These are phyloP conservation scores for Arachis monticola DNA, from an alignment of 331 rosid species.

Conservation along the genomic window DNA sequence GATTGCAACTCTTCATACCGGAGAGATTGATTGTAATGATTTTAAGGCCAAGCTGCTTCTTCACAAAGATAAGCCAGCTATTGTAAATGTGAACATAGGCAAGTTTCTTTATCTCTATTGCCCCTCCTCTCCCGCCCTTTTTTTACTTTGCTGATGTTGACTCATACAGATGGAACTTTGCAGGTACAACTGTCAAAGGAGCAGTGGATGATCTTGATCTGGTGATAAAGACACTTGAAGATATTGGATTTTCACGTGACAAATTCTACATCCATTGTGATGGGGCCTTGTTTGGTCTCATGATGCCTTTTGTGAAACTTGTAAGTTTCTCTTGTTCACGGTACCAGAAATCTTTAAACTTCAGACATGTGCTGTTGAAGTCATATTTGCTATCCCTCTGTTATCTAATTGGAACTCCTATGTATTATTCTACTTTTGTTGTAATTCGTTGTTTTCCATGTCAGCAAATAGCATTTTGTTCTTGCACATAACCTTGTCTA, in stretches of 20 bases:
- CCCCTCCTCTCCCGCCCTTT: slow-evolving; percentile 9
- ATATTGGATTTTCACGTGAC: slow-evolving; percentile 56
- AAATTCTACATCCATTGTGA: slow-evolving; percentile 62
- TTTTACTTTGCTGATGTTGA: slow-evolving; percentile 24
- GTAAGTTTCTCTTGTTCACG: slow-evolving; percentile 45
- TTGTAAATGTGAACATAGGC: slow-evolving; percentile 60
- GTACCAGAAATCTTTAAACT: neutral
- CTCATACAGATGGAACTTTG: slow-evolving; percentile 1
- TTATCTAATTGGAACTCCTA: slow-evolving; percentile 7
- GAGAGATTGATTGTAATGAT: slow-evolving; percentile 65
- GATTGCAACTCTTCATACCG: slow-evolving; percentile 49
- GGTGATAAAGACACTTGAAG: slow-evolving; percentile 58
- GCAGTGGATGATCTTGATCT: slow-evolving; percentile 69
- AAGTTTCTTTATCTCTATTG: slow-evolving; percentile 21
- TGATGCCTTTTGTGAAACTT: slow-evolving; percentile 67
- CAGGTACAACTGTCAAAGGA: slow-evolving; percentile 68
- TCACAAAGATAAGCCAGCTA: slow-evolving; percentile 65
- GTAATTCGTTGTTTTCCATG: neutral
- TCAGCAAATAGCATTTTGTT: slow-evolving; percentile 3
- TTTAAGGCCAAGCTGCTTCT: slow-evolving; percentile 51
- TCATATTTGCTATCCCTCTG: slow-evolving; percentile 11
- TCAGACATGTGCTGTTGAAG: slow-evolving; percentile 8
- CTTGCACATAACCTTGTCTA: slow-evolving; percentile 24
- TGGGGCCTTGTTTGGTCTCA: slow-evolving; percentile 69
- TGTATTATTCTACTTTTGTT: slow-evolving; percentile 17